Evolutionary conservation across 108 stramenopile genomes (phyloP).

Genomic region (Cyclostephanos tholiformis): DNA sequence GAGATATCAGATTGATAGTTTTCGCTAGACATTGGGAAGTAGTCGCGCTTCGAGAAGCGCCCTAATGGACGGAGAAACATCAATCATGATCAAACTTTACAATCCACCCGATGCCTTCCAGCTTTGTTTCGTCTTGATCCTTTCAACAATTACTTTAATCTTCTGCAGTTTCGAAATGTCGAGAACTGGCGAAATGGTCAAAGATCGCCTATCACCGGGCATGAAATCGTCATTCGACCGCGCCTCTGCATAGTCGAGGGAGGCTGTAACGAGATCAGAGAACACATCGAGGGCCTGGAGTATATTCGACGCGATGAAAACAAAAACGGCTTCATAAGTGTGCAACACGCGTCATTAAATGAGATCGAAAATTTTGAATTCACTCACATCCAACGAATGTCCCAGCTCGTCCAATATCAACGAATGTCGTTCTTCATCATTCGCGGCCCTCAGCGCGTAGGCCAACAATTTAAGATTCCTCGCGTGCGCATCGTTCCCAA

Average conservation of each 20-base stretch:
- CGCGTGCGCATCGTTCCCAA: constrained; percentile 70
- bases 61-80: neutral
- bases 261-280: constrained; percentile 65
- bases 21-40: too few relatives aligned
- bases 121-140: constrained; percentile 54
- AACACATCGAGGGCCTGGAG: constrained; percentile 74
- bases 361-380: neutral
- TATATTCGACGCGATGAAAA: neutral
- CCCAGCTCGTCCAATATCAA: constrained; percentile 76
- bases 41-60: too few relatives aligned
- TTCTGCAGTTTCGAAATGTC: constrained; percentile 62
- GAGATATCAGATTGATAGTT: too few relatives aligned
- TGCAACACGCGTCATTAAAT: too few relatives aligned
- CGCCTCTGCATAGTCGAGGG: constrained; percentile 84
- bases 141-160: constrained; percentile 60
- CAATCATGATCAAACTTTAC: neutral
- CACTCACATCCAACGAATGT: constrained; percentile 77
- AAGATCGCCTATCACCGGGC: constrained; percentile 58
- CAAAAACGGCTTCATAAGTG: neutral
- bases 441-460: constrained; percentile 65
- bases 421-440: constrained; percentile 58
- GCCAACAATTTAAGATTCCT: constrained; percentile 78
- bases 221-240: constrained; percentile 55
- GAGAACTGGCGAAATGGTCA: constrained; percentile 35
- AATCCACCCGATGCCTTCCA: constrained; percentile 57